These are phyloP conservation scores for Obelidium mucronatum DNA, from an alignment of 192 early-diverging fungal genomes.

Conservation along the genomic window DNA sequence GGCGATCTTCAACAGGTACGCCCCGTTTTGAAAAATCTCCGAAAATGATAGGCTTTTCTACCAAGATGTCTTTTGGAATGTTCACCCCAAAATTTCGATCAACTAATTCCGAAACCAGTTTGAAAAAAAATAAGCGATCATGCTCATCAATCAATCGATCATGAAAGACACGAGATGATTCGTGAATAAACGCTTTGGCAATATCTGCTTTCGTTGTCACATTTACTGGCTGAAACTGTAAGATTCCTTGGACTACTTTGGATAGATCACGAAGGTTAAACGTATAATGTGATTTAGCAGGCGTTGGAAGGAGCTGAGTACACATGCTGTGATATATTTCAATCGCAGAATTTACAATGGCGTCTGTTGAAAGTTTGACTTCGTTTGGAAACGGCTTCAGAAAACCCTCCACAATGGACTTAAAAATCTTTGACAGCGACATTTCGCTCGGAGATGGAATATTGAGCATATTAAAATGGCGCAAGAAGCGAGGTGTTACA, in stretches of 20 bases:
- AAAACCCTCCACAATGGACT: slow-evolving; percentile 64
- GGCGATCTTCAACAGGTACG: slow-evolving; percentile 62
- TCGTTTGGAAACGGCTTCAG: slow-evolving; percentile 60
- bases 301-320: slow-evolving; percentile 64
- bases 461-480: slow-evolving; percentile 67
- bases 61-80: slow-evolving; percentile 55
- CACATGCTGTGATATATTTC: slow-evolving; percentile 70
- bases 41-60: slow-evolving; percentile 64
- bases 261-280: slow-evolving; percentile 68
- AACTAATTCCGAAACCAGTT: slow-evolving; percentile 61
- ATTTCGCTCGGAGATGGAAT: slow-evolving; percentile 61
- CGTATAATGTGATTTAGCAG: slow-evolving; percentile 69
- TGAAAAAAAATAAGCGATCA: slow-evolving; percentile 62
- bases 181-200: slow-evolving; percentile 63
- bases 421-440: slow-evolving; percentile 61
- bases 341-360: slow-evolving; percentile 62
- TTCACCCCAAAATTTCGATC: slow-evolving; percentile 64
- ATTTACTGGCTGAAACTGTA: slow-evolving; percentile 53
- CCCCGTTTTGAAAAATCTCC: slow-evolving; percentile 65
- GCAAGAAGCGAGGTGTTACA: slow-evolving; percentile 60
- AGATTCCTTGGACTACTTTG: slow-evolving; percentile 64
- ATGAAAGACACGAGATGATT: slow-evolving; percentile 64
- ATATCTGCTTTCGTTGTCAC: slow-evolving; percentile 55
- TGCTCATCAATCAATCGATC: slow-evolving; percentile 66
- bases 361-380: slow-evolving; percentile 52